Base-by-base conservation (phyloP, 164 flowering plant species). In the Macadamia integrifolia region DNA sequence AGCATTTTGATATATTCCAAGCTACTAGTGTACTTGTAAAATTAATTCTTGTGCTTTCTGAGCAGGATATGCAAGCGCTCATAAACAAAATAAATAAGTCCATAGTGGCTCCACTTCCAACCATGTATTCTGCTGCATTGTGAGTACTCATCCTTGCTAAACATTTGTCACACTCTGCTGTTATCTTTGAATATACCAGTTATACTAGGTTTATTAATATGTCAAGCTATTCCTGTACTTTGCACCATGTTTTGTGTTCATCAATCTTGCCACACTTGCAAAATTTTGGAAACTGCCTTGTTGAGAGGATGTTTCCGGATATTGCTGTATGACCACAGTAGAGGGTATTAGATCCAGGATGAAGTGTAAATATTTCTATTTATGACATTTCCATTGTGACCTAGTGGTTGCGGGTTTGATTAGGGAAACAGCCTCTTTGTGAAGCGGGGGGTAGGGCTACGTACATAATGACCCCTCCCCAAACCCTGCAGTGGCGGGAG, bases 61-160 rank as follows among this genome's bases (percentile, higher is more conserved):
- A 66, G 62, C 94, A 95, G 99, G 99, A 95, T 72, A 95, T 95
- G 88, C 99, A 87, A 81, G 92, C 92, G 18, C 81, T 95, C 65
- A 95, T 95, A 65, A 86, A 91, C 81, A 95, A 91, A 76, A 95
- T 95, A 67, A 89, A 90, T 68, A 95, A 83, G 82, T 95, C 97
- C 13, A 88, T 95, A 55, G 92, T 95, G 58, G 83, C 98, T 70
- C 97, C 98, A 5, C 90, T 95, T 75, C 99, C 99, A 18, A 86
- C 92, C 65, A 81, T 80, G 81, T 95, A 92, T 76, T 83, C 97
- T 58, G 91, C 85, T 72, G 86, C 91, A 81, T 87, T 92, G 99
- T 95, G 80, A 88, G 98, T 81, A 32, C 49, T 48, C 53, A 3
- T 52, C 8, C 31, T 58, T 9, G 18, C 5, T 52, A 10, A 52